Conservation (phyloP, 345 rosid species). For the Balakata baccata region DNA sequence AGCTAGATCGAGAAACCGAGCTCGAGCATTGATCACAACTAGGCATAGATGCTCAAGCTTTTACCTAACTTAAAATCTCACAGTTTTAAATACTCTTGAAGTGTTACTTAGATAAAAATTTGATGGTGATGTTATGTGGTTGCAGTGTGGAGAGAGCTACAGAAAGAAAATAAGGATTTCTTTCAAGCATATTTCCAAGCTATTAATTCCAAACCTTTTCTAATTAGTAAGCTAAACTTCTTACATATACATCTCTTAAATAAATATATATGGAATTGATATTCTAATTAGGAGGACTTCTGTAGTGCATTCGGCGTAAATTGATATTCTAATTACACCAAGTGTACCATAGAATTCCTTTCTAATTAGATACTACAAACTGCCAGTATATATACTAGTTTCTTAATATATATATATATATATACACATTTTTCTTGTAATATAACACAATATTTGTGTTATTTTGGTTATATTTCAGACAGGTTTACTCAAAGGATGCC, state of each 20-base stretch:
- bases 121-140: background rate
- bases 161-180: constrained; percentile 65
- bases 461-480: constrained; percentile 22
- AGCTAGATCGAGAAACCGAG: too few species aligned
- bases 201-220: constrained; percentile 33
- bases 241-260: background rate
- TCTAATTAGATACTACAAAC: too few species aligned
- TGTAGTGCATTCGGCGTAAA: too few species aligned
- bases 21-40: too few species aligned
- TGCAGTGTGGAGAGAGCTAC: constrained; percentile 79
- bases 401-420: background rate
- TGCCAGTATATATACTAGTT: background rate
- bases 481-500: constrained; percentile 32
- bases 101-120: background rate
- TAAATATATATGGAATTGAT: too few species aligned
- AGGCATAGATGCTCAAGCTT: too few species aligned
- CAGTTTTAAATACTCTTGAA: background rate
- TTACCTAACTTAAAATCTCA: background rate
- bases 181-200: constrained; percentile 50
- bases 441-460: background rate
- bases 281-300: too few species aligned
- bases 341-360: too few species aligned
- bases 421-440: background rate
- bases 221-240: constrained; percentile 31
- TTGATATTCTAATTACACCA: too few species aligned